phyloP scores from a whole-genome alignment of 1,139 yeast genomes.

The Candida sp. region DNA sequence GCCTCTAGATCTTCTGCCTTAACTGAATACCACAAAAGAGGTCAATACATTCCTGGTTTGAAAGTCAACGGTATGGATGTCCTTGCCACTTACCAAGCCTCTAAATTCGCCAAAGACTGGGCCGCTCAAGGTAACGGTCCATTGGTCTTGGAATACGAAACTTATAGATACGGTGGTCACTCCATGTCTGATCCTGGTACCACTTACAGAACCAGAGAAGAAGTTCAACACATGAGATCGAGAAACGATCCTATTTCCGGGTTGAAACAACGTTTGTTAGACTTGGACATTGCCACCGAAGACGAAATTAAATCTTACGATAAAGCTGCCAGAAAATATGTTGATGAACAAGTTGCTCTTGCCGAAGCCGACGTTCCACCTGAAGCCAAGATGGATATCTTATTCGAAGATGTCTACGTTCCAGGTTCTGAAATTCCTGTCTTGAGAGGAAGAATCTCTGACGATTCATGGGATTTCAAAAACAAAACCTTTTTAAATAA shows the following conservation, averaged over 20 bases:
- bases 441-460: constrained; percentile 95
- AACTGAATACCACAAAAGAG: constrained; percentile 97
- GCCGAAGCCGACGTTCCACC: constrained; percentile 97
- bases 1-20: constrained; percentile 96
- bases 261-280: constrained; percentile 81
- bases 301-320: constrained; percentile 92
- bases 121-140: constrained; percentile 93
- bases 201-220: constrained; percentile 99
- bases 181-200: constrained; percentile 99
- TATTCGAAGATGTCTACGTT: constrained; percentile 95
- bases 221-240: constrained; percentile 98
- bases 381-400: constrained; percentile 89
- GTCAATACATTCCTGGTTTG: constrained; percentile 98
- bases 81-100: constrained; percentile 91
- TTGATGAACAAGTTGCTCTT: constrained; percentile 89
- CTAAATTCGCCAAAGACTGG: constrained; percentile 98
- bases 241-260: constrained; percentile 98
- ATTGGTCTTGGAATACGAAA: constrained; percentile 91
- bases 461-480: constrained; percentile 84
- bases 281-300: constrained; percentile 83
- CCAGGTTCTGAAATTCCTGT: constrained; percentile 91
- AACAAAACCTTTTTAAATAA: constrained; percentile 67
- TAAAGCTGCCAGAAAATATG: constrained; percentile 93
- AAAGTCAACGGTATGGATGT: constrained; percentile 99
- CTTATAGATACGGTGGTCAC: constrained; percentile 99